Evolutionary conservation across 495 filamentous ascomycete species (phyloP).

Genomic region (Podospora sp.): DNA sequence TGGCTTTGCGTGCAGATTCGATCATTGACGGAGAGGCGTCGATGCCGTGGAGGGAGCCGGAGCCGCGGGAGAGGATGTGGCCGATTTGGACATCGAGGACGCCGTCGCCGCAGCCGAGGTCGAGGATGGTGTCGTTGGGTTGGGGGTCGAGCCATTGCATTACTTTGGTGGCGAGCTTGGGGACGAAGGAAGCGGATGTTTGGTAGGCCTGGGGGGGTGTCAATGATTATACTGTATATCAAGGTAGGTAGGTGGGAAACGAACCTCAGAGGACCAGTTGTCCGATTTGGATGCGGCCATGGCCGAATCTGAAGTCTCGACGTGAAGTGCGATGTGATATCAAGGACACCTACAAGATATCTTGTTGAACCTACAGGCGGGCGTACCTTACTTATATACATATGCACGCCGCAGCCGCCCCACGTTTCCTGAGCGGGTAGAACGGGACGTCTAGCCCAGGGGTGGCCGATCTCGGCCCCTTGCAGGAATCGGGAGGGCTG

Average conservation of each 20-base stretch:
- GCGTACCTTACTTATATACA: conserved; percentile 17
- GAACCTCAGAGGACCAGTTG: conserved; percentile 63
- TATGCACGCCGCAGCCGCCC: background rate
- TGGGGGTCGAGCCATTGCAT: conserved; percentile 64
- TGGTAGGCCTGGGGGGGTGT: conserved; percentile 65
- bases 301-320: background rate
- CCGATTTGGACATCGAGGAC: conserved; percentile 61
- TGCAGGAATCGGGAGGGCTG: background rate
- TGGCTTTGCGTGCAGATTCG: conserved; percentile 47
- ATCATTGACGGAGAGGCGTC: conserved; percentile 72
- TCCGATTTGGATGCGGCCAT: conserved; percentile 49
- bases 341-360: no score
- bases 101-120: conserved; percentile 77
- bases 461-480: conserved; percentile 21
- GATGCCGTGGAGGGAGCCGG: conserved; percentile 59
- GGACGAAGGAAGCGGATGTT: conserved; percentile 70
- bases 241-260: no score
- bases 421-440: background rate
- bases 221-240: no score
- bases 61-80: conserved; percentile 41
- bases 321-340: no score
- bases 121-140: conserved; percentile 64
- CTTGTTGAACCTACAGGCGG: background rate
- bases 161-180: conserved; percentile 67
- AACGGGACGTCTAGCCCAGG: background rate